Evolutionary conservation across 2,329 filamentous ascomycete genomes (phyloP), one percentile per base, ranked within the genome.

Genomic region (Hymenoscyphus fructigenus): DNA sequence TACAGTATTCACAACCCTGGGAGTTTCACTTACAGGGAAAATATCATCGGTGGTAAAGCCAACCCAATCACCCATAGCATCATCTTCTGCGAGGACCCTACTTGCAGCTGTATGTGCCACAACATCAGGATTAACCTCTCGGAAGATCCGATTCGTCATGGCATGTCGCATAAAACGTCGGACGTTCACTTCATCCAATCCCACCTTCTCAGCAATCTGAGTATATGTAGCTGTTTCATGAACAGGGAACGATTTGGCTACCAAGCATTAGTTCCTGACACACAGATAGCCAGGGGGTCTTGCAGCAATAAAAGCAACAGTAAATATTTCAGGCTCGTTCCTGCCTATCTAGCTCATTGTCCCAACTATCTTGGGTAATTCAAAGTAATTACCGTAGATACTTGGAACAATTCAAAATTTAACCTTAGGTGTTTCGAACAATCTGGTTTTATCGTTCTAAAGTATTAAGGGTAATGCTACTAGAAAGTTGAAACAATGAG

Each of bases 21-120:
- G 14, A 36, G 34, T 36, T 36, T 36, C 29, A 66, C 63, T 63
- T 62, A 72, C 72, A 2, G 69, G 70, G 67, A 67, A 84, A 62
- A 83, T 77, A 66, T 86, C 84, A 62, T 86, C 83, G 5, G 78
- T 75, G 68, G 85, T 85, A 74, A 84, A 84, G 17, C 81, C 81
- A 3, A 86, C 77, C 83, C 84, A 87, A 67, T 82, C 82, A 61
- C 80, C 78, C 63, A 87, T 78, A 28, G 75, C 72, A 1, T 71
- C 67, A 69, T 86, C 81, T 62, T 82, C 78, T 14, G 80, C 81
- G 0, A 88, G 78, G 2, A 82, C 73, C 3, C 79, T 79, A 1
- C 84, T 87, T 1, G 80, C 79, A 1, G 83, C 81, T 1, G 83
- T 86, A 72, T 88, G 86, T 9, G 80, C 81, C 65, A 88, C 80